Conservation (phyloP, 768 basidiomycete genomes). For the Amanita brunnescens region DNA sequence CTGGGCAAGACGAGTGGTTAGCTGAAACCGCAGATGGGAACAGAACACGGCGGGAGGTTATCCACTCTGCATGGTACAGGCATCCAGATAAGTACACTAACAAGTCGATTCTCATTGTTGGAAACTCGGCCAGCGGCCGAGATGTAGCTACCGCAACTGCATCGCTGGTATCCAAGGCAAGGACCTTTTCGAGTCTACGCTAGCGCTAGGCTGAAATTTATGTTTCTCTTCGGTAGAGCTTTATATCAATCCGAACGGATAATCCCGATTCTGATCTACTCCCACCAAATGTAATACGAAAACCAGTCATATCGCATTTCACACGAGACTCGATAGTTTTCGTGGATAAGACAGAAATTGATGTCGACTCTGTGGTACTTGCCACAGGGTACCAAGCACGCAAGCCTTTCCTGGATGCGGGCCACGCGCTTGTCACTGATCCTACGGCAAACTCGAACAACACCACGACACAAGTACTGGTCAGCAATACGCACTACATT, state of each 20-base stretch:
- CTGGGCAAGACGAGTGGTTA: slow-evolving; percentile 43
- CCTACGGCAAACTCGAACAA: too few species aligned
- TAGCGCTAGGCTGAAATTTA: too few species aligned
- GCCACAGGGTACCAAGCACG: too few species aligned
- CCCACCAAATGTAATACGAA: neutral
- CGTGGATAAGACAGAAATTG: slow-evolving; percentile 29
- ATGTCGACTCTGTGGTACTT: too few species aligned
- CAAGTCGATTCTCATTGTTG: slow-evolving; percentile 36
- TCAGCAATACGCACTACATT: too few species aligned
- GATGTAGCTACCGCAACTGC: slow-evolving; percentile 38
- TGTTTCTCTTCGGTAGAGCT: too few species aligned
- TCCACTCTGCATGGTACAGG: slow-evolving; percentile 49
- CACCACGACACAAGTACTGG: too few species aligned
- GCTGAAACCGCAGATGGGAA: slow-evolving; percentile 11
- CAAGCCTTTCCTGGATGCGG: too few species aligned
- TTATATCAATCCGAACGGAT: too few species aligned
- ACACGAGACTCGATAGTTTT: slow-evolving; percentile 36
- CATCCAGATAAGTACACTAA: slow-evolving; percentile 33
- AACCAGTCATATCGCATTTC: slow-evolving; percentile 43
- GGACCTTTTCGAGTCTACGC: too few species aligned
- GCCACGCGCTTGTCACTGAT: slow-evolving; percentile 22
- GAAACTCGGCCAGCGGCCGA: slow-evolving; percentile 37
- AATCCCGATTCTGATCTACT: too few species aligned
- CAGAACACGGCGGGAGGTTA: slow-evolving; percentile 25
- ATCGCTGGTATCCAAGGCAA: too few species aligned